Evolutionary conservation across 2,329 filamentous ascomycete genomes (phyloP).

Genomic region (Madurella fahalii): DNA sequence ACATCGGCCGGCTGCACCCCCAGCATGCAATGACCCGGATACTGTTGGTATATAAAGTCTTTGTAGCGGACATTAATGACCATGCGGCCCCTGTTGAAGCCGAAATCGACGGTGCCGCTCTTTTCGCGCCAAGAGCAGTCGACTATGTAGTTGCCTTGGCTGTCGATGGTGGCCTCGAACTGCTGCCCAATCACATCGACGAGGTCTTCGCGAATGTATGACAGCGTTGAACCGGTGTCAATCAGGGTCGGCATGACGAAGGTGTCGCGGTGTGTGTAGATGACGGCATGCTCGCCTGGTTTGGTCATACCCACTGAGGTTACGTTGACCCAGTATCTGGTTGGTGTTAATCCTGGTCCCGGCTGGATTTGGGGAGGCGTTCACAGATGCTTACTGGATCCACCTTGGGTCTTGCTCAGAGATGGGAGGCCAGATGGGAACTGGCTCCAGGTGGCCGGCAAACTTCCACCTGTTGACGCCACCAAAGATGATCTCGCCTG

Average conservation of each 20-base stretch:
- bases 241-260: constrained; percentile 48
- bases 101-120: constrained; percentile 42
- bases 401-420: constrained; percentile 31
- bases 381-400: constrained; percentile 29
- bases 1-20: constrained; percentile 35
- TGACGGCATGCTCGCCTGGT: constrained; percentile 24
- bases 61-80: constrained; percentile 42
- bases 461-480: constrained; percentile 45
- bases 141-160: constrained; percentile 27
- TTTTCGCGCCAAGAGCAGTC: constrained; percentile 38
- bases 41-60: constrained; percentile 40
- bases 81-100: constrained; percentile 40
- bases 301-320: constrained; percentile 34
- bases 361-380: too few species aligned
- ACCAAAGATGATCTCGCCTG: constrained; percentile 42
- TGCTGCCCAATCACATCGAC: constrained; percentile 38
- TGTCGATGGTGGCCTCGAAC: constrained; percentile 31
- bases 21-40: constrained; percentile 31
- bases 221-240: constrained; percentile 60
- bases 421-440: constrained; percentile 34
- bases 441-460: constrained; percentile 24
- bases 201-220: constrained; percentile 56
- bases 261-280: constrained; percentile 26
- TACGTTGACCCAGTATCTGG: constrained; percentile 37
- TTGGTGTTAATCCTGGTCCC: too few species aligned